Base-by-base conservation (phyloP, 164 flowering plant species). In the Annona squamosa region DNA sequence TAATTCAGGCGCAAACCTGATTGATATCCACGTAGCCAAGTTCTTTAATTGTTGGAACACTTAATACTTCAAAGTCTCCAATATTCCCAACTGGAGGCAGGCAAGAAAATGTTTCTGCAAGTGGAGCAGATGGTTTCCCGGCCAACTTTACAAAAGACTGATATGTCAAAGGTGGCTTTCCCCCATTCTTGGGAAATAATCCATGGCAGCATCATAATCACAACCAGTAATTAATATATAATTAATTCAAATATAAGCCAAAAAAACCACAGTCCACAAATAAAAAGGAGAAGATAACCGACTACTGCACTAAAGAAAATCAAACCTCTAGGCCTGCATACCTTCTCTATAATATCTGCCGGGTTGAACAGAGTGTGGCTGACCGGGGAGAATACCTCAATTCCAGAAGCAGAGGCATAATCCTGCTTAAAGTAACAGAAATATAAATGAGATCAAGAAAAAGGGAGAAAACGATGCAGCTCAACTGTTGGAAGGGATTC, bases 311-410 rank as follows among this genome's bases (percentile, higher is more conserved):
- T 1, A 19, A 7, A 67, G 56, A 48, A 69, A 66, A 66, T 66
- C 42, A 42, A 66, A 63, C 2, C 18, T 64, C 68, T 59, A 47
- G 43, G 9, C 6, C 2, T 3, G 26, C 12, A 3, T 77, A 90
- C 98, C 93, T 86, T 91, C 46, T 79, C 72, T 68, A 94, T 88
- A 63, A 94, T 86, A 66, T 88, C 94, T 73, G 83, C 85, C 71
- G 97, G 97, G 80, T 88, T 80, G 76, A 90, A 92, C 5, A 94
- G 89, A 4, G 99, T 94, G 78, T 94, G 99, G 72, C 97, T 94
- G 73, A 94, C 96, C 41, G 98, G 99, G 72, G 92, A 86, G 77
- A 86, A 91, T 68, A 91, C 85, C 74, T 92, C 96, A 67, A 94
- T 84, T 65, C 94, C 92, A 75, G 87, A 80, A 37, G 79, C 65